Evolutionary conservation across 2,329 filamentous ascomycete species (phyloP), one percentile per base, ranked within the genome.

Genomic region (Aspergillus chevalieri): DNA sequence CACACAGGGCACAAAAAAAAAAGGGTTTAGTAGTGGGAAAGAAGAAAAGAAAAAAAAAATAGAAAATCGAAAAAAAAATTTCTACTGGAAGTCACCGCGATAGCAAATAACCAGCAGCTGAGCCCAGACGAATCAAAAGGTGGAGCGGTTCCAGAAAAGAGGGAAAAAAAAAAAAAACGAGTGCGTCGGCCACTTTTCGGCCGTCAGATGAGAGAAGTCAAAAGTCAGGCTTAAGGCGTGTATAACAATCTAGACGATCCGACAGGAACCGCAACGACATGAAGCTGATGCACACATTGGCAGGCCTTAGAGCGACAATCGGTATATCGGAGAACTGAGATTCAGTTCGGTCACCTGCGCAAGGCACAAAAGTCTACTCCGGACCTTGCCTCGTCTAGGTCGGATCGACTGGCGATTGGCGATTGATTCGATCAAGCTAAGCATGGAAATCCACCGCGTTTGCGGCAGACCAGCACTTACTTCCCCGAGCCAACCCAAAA

Each of bases 231-330:
- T 60, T 58, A 52, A 38, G n/a, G 7, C 48, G 53, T 53, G 59
- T 55, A 50, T 57, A 57, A 65, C 58, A 57, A 58, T 55, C 50
- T 56, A 53, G 60, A 59, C 57, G 59, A 63, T 65, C 62, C 59
- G 60, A 59, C 58, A 63, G 58, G 59, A 58, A 61, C 60, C 59
- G 57, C 44, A 53, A 52, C 47, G 50, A 53, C 56, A 55, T 51
- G 47, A 46, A 53, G 54, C 62, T 65, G 63, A 63, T 65, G 58
- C 62, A 62, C 62, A 62, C 63, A 66, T 64, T 62, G 50, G 56
- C 57, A 57, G 44, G 50, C 48, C 47, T 50, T 47, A 42, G 49
- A 17, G 39, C 9, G 26, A 22, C 22, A 44, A 45, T 19, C 45
- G 43, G 24, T 38, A 43, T 19, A 43, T 26, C 41, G 9, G 9